Base-by-base conservation (phyloP, 768 basidiomycete species). In the Termitomyces sp. region DNA sequence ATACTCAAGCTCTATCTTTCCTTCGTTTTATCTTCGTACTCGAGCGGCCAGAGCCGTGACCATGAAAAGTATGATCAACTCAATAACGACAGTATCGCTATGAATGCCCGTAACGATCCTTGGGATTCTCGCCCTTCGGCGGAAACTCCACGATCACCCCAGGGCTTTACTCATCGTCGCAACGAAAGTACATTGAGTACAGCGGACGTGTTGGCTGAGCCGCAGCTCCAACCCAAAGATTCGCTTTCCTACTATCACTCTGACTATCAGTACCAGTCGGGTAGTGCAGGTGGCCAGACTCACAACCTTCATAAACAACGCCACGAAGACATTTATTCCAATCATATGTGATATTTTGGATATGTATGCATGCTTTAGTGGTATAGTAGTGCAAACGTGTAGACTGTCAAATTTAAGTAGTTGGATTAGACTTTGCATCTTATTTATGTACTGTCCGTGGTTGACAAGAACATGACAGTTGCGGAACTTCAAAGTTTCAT, bases 11-110 rank as follows among this genome's bases (percentile, higher is more conserved):
- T 72, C 26, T 77, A 80, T 65, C 69, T 81, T 38, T 79, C 74
- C 60, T 51, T 77, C 41, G 70, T 79, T 28, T 56, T 77, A 47
- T 71, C 72, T 9, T 85, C 85, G 2, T 97, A 94, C 70, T 82
- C 86, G 28, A 71, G 75, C 18, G 78, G 82, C 13, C 94, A 96
- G 70, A 84, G 84, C 32, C 77, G 75, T n/a, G 92, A 94, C 65
- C 91, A 93, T 67, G 81, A 81, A 60, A 85, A 88, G 65, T 94
- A 92, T 66, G 85, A 88, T 65, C 81, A 83, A 26, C 76, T 91
- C 56, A 85, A 85, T 67, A 86, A 86, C 62, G 84, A 88, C 62
- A 76, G 65, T 50, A 85, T 87, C 35, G 83, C 84, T 10, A 79
- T 91, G 74, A 78, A 76, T 60, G 76, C 81, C 61, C 84, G 87